Percentiles rank a stretch among this genome's conserved stretches.
These are phyloP conservation scores for Ganoderma leucocontextum DNA, from an alignment of 1,284 basidiomycete species.

Conservation along the genomic window DNA sequence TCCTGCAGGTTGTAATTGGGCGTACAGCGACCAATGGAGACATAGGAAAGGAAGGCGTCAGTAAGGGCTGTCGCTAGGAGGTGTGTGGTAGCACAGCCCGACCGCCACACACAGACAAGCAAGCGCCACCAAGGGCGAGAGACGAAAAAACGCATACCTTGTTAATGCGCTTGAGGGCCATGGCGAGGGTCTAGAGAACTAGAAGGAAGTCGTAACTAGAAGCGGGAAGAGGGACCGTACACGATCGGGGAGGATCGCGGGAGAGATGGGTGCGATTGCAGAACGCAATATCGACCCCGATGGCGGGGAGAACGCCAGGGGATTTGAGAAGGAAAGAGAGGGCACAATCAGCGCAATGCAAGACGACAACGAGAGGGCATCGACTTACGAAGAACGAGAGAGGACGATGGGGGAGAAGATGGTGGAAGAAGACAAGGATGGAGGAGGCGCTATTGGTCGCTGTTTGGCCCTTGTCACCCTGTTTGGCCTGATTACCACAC, in stretches of 20 bases:
- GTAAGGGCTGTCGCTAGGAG: constrained; percentile 19
- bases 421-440: constrained; percentile 39
- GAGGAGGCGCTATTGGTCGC: constrained; percentile 26
- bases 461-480: constrained; percentile 38
- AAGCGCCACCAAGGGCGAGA: constrained; percentile 25
- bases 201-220: constrained; percentile 36
- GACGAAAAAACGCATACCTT: constrained; percentile 68
- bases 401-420: constrained; percentile 33
- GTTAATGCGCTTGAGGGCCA: constrained; percentile 99
- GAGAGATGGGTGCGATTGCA: constrained; percentile 35
- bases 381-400: constrained; percentile 33
- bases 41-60: constrained; percentile 31
- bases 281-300: constrained; percentile 25
- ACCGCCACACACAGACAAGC: constrained; percentile 22
- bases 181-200: constrained; percentile 49
- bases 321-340: constrained; percentile 12
- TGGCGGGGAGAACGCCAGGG: constrained; percentile 12
- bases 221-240: constrained; percentile 13
- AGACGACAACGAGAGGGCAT: neutral
- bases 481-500: constrained; percentile 35
- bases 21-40: neutral
- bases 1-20: constrained; percentile 62
- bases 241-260: constrained; percentile 40
- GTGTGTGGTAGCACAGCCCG: constrained; percentile 24
- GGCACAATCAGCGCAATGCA: constrained; percentile 11